Percentiles rank a stretch among this genome's conserved stretches.
phyloP scores from a whole-genome alignment of 2,329 filamentous ascomycete species.

The Cytospora piceicola region DNA sequence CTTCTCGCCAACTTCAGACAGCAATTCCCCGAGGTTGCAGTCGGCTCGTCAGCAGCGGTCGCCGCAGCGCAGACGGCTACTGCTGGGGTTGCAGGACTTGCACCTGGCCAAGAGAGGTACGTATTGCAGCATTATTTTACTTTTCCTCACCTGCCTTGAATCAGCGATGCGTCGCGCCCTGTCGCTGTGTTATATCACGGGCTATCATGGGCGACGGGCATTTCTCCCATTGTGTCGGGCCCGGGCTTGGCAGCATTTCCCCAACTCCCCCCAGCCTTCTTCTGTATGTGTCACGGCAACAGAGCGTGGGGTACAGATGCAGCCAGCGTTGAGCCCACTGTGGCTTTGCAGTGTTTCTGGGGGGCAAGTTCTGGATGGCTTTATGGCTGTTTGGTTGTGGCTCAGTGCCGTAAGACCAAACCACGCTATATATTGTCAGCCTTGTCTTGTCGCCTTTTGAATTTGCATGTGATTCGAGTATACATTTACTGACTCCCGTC shows the following conservation, averaged over 20 bases:
- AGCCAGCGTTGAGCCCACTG: not conserved
- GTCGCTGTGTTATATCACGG: too few relatives aligned
- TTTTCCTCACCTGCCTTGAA: not conserved
- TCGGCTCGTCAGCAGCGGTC: conserved; percentile 49
- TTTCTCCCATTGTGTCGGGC: conserved; percentile 4
- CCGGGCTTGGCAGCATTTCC: conserved; percentile 20
- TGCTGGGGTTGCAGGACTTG: conserved; percentile 39
- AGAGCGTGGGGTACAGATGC: conserved; percentile 18
- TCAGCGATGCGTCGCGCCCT: not conserved
- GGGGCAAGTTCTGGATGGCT: conserved; percentile 3
- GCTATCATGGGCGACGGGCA: not conserved
- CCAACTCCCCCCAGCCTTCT: conserved; percentile 6
- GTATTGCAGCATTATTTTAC: conserved; percentile 23
- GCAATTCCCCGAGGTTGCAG: conserved; percentile 72
- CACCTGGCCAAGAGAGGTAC: conserved; percentile 41
- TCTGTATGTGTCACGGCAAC: not conserved
- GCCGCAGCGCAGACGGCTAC: conserved; percentile 44
- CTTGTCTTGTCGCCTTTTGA: not conserved
- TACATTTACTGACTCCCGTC: conserved; percentile 8
- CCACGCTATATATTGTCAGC: not conserved
- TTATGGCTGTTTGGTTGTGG: not conserved
- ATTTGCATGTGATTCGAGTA: not conserved
- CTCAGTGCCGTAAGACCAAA: not conserved
- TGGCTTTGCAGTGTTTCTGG: conserved; percentile 20
- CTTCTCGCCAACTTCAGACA: conserved; percentile 83